These are phyloP conservation scores for Nemania sp. DNA, from an alignment of 2,329 filamentous ascomycete genomes.

Conservation along the genomic window DNA sequence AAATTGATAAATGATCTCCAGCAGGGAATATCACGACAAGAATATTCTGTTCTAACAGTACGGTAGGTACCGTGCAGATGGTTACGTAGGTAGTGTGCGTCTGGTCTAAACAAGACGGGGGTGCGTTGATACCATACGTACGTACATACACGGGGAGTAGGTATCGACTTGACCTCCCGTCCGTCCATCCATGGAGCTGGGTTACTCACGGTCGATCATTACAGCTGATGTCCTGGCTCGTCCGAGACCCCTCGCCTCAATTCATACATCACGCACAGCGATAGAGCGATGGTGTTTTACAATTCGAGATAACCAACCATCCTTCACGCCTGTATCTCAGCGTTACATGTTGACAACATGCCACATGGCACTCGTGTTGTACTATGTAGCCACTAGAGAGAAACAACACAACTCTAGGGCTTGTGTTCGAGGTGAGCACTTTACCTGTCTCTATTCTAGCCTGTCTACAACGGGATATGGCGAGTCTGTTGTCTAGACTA, in stretches of 20 bases:
- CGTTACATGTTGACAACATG: background rate
- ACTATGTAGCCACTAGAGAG: background rate
- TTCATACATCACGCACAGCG: background rate
- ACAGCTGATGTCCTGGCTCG: constrained; percentile 15
- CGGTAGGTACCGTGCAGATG: constrained; percentile 23
- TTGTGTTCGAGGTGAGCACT: background rate
- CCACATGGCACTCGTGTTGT: background rate
- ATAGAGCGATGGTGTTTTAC: background rate
- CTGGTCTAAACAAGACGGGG: constrained; percentile 1
- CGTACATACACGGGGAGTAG: background rate
- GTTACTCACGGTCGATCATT: constrained; percentile 33
- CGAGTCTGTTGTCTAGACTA: constrained; percentile 8
- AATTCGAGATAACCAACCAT: background rate
- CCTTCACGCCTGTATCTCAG: background rate
- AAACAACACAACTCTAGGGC: background rate
- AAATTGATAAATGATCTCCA: constrained; percentile 43
- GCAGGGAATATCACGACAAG: constrained; percentile 39
- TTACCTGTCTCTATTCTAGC: constrained; percentile 15
- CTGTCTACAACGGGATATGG: constrained; percentile 9
- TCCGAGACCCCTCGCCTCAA: background rate
- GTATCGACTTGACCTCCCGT: constrained; percentile 1
- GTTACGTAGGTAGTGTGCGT: constrained; percentile 15
- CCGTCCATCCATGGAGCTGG: constrained; percentile 32
- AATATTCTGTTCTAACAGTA: constrained; percentile 12
- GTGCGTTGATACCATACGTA: background rate